Conservation (phyloP, 257 asterid genomes). For the Buddleja alternifolia region DNA sequence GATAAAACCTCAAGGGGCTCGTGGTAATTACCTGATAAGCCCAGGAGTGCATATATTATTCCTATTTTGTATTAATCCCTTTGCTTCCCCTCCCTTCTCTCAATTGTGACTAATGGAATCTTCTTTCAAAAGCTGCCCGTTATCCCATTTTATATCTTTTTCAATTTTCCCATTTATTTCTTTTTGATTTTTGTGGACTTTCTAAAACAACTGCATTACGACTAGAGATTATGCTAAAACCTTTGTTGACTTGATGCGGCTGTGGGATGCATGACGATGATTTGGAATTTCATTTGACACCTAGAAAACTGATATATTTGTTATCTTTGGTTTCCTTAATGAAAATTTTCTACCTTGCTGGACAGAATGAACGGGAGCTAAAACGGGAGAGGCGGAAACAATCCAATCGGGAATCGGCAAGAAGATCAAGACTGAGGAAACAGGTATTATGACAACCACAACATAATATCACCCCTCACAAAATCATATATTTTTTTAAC, state of each 20-base stretch:
- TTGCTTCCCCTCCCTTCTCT: neutral
- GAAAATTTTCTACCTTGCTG: conserved; percentile 7
- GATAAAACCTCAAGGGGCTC: no score
- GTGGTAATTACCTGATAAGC: no score
- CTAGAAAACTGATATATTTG: neutral
- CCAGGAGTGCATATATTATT: no score
- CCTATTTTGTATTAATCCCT: neutral
- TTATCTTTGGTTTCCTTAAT: neutral
- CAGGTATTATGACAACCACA: conserved; percentile 56
- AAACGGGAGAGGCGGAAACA: conserved; percentile 97
- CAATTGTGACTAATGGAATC: neutral
- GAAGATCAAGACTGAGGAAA: conserved; percentile 96
- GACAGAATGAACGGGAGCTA: conserved; percentile 82
- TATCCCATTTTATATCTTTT: neutral
- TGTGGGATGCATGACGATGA: conserved; percentile 11
- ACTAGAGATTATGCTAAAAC: neutral
- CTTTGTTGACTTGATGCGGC: neutral
- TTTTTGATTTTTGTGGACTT: neutral
- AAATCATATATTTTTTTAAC: conserved; percentile 4
- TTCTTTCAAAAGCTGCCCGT: neutral
- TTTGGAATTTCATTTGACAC: neutral
- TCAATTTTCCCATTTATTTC: neutral
- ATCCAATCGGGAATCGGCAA: conserved; percentile 97
- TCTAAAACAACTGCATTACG: neutral
- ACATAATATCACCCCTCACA: neutral